Evolutionary conservation across 192 early-diverging fungal species (phyloP), one percentile per base, ranked within the genome.

Genomic region (Rhizophagus clarus): DNA sequence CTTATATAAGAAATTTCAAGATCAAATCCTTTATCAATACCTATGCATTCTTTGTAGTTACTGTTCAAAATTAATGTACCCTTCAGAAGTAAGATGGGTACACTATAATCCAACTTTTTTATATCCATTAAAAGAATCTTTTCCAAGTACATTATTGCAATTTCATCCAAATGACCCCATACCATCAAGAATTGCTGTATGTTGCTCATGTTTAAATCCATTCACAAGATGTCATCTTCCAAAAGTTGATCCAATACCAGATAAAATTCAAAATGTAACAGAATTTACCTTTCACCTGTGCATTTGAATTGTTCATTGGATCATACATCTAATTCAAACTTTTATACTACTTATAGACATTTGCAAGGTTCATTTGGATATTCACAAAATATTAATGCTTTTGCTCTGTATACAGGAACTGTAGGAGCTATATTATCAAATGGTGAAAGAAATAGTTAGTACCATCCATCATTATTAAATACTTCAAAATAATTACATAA

Each of bases 241-340:
- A 17, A 61, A 12, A 0, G 28, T 76, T 10, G 28, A 15, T n/a
- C 26, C 11, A 31, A 62, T 76, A 26, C 74, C 60, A 15, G 10
- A 47, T n/a, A 31, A n/a, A 9, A 76, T 76, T 22, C 24, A 76
- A 3, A 14, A 61, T 32, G 61, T 62, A 17, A 75, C 24, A 3
- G 74, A 76, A 76, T 3, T 34, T 62, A 76, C 22, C 31, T 76
- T n/a, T 76, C 74, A 24, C 74, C 74, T 2, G 28, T 76, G 2
- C 61, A 76, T 9, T 10, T 76, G n/a, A 60, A 37, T 37, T 62
- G 60, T 28, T 62, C 60, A n/a, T 61, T 76, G 40, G 74, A 32
- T 0, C 32, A 32, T 61, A 26, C 60, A 15, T 1, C 74, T n/a
- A 29, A 60, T 20, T 22, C 74, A 76, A 76, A 76, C 37, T 2